A percentile compares a stretch with the other conserved stretches of the same genome.
These are phyloP conservation scores for Phytophthora idaei DNA, from an alignment of 352 stramenopile species.

Conservation along the genomic window DNA sequence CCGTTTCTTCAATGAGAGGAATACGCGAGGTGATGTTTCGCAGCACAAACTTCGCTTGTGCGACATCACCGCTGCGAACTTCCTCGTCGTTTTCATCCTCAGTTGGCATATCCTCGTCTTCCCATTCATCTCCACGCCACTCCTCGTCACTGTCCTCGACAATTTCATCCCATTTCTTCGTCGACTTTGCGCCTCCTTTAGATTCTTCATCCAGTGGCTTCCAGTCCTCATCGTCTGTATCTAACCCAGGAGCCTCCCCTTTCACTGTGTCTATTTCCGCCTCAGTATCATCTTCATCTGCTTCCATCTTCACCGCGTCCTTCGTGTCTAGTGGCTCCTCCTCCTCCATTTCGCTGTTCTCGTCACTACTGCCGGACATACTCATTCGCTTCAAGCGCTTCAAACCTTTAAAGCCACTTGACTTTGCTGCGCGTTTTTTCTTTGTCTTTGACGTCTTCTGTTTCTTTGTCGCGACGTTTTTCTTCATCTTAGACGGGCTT, in stretches of 20 bases:
- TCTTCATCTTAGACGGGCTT: neutral
- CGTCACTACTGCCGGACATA: slow-evolving; percentile 4
- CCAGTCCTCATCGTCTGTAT: slow-evolving; percentile 30
- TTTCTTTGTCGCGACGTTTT: neutral
- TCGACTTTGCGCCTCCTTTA: neutral
- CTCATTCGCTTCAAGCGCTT: slow-evolving; percentile 11
- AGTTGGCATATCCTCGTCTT: slow-evolving; percentile 2
- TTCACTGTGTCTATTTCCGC: neutral
- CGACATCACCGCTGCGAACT: slow-evolving; percentile 17
- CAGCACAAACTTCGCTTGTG: slow-evolving; percentile 35
- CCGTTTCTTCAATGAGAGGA: slow-evolving; percentile 36
- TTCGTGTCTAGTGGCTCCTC: neutral
- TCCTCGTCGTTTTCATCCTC: slow-evolving; percentile 17
- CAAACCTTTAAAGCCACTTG: neutral
- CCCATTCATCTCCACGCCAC: slow-evolving; percentile 19
- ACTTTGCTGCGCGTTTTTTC: neutral
- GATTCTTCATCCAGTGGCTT: slow-evolving; percentile 12
- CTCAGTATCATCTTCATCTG: slow-evolving; percentile 6
- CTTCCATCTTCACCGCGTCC: slow-evolving; percentile 1
- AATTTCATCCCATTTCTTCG: slow-evolving; percentile 14
- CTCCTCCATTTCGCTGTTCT: slow-evolving; percentile 14
- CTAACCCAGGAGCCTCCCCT: slow-evolving; percentile 1
- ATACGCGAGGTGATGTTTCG: slow-evolving; percentile 38
- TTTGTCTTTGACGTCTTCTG: neutral
- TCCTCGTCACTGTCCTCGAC: slow-evolving; percentile 24